Evolutionary conservation across 306 rosid genomes (phyloP).

Genomic region (Lathyrus tuberosus): DNA sequence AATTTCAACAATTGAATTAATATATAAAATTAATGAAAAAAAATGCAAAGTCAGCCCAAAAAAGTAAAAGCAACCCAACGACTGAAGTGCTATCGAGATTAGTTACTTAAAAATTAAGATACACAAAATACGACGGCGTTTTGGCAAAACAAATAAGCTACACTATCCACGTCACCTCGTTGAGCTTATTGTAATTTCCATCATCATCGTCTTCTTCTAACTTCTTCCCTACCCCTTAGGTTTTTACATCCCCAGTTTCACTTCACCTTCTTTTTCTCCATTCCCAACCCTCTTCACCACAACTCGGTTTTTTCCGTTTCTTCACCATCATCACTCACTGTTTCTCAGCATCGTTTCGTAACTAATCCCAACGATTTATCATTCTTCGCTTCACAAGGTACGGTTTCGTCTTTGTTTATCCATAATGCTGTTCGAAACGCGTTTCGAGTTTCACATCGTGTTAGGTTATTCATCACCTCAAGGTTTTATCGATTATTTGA

Average conservation of each 20-base stretch:
- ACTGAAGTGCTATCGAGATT: conserved; percentile 5
- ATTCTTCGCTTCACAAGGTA: conserved; percentile 10
- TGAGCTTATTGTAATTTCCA: conserved; percentile 32
- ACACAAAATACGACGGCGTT: conserved; percentile 16
- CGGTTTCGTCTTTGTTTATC: neutral
- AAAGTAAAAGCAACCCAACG: neutral
- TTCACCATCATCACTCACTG: conserved; percentile 10
- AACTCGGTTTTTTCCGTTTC: conserved; percentile 13
- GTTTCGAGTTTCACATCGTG: conserved; percentile 20
- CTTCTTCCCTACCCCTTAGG: conserved; percentile 24
- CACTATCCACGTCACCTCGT: conserved; percentile 30
- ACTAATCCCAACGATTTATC: neutral
- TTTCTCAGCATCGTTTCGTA: neutral
- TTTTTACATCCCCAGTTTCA: conserved; percentile 8
- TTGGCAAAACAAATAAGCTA: conserved; percentile 20
- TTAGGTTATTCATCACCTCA: neutral
- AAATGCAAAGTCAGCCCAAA: neutral
- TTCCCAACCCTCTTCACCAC: neutral
- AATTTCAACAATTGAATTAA: too few relatives aligned
- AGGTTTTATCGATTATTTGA: neutral
- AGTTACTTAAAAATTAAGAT: neutral
- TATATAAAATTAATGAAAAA: too few relatives aligned
- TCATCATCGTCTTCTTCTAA: neutral
- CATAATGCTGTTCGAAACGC: neutral
- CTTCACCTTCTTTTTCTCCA: conserved; percentile 4